Conservation (phyloP, 2,329 filamentous ascomycete genomes). For the Ambrosiella xylebori region DNA sequence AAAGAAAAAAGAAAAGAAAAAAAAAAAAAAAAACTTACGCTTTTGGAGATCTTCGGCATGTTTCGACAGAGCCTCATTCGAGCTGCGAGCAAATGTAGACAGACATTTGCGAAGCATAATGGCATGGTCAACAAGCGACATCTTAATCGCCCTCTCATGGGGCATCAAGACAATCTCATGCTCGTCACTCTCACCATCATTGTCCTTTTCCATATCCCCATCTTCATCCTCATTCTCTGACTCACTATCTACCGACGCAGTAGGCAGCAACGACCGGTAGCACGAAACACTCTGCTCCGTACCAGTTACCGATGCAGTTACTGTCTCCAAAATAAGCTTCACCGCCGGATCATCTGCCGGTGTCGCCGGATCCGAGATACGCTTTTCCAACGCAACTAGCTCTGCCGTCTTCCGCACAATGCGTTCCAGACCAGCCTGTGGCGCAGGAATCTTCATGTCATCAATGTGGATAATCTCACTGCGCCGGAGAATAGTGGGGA, state of each 20-base stretch:
- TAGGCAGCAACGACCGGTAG: slow-evolving; percentile 59
- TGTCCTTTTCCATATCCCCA: slow-evolving; percentile 20
- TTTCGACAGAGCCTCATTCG: slow-evolving; percentile 38
- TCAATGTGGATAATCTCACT: slow-evolving; percentile 64
- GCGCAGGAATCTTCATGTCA: slow-evolving; percentile 49
- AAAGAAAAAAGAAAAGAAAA: slow-evolving; percentile 4
- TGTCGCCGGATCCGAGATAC: slow-evolving; percentile 42
- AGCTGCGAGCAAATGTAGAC: slow-evolving; percentile 46
- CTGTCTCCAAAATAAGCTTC: slow-evolving; percentile 53
- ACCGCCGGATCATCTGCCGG: slow-evolving; percentile 45
- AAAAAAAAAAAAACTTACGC: slow-evolving; percentile 43
- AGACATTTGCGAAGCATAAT: slow-evolving; percentile 74
- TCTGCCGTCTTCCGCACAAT: slow-evolving; percentile 84
- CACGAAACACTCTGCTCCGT: slow-evolving; percentile 62
- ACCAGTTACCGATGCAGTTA: slow-evolving; percentile 58
- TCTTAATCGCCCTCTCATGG: slow-evolving; percentile 63
- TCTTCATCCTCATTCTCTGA: slow-evolving; percentile 23
- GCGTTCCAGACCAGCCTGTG: slow-evolving; percentile 80
- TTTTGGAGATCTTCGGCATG: slow-evolving; percentile 42
- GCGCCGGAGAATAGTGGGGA: slow-evolving; percentile 77
- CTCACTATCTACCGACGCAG: slow-evolving; percentile 23
- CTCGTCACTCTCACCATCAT: slow-evolving; percentile 20
- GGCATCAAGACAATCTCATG: slow-evolving; percentile 32
- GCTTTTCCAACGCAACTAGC: slow-evolving; percentile 58
- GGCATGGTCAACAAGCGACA: slow-evolving; percentile 77